Conservation (phyloP, 768 basidiomycete species). For the Kwoniella sp. region DNA sequence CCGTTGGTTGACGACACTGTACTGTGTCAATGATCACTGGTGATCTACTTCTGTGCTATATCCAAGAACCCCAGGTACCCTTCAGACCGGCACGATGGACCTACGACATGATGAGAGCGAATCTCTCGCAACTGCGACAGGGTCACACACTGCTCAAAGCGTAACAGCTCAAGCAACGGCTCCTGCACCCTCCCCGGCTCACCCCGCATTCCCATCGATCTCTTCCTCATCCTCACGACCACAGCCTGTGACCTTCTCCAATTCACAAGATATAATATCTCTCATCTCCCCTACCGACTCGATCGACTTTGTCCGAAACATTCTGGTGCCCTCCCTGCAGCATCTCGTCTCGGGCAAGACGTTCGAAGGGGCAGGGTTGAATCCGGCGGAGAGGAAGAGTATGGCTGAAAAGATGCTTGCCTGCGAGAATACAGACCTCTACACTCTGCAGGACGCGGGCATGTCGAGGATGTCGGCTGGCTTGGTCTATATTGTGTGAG, state of each 20-base stretch:
- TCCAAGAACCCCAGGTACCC: no score
- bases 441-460: slow-evolving; percentile 2
- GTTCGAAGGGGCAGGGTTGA: slow-evolving; percentile 1
- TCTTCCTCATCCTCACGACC: slow-evolving; percentile 1
- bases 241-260: not conserved
- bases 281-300: slow-evolving; percentile 5
- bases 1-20: no score
- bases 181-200: not conserved
- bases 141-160: no score
- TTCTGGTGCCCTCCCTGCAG: slow-evolving; percentile 13
- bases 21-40: no score
- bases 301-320: not conserved
- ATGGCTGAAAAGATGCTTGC: slow-evolving; percentile 18
- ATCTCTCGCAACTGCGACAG: no score
- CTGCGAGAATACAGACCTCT: slow-evolving; percentile 10
- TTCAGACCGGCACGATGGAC: no score
- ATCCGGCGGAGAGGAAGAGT: slow-evolving; percentile 13
- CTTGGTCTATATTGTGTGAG: slow-evolving; percentile 35
- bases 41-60: no score
- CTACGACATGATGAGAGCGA: no score
- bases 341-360: slow-evolving; percentile 4
- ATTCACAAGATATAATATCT: slow-evolving; percentile 4
- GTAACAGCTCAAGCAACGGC: no score
- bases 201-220: slow-evolving; percentile 14
- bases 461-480: slow-evolving; percentile 22